Evolutionary conservation across 192 early-diverging fungal genomes (phyloP), one percentile per base, ranked within the genome.

Genomic region (Mortierella claussenii): DNA sequence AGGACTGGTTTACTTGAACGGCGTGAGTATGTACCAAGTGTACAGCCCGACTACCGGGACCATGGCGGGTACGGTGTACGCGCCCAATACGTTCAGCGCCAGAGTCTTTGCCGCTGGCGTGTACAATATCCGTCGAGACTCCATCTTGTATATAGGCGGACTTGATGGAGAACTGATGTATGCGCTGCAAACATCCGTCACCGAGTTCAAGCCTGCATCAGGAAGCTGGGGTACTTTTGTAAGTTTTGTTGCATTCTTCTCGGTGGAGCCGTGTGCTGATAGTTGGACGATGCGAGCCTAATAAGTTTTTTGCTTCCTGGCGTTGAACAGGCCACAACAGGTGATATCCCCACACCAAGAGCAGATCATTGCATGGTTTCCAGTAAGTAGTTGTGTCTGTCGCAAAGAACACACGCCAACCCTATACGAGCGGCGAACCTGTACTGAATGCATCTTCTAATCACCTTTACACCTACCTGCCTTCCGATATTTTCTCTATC

Each of bases 331-430:
- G 34, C 13, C 7, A 57, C 68, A 15, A 31, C 15, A 7, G 68
- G 60, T 12, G 23, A 17, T 1, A 4, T 26, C n/a, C 68, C 68
- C 9, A 48, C 53, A 10, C 59, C 53, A 1, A 61, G 68, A 53
- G 44, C 53, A 43, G 68, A 71, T 44, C 49, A 53, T 43, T 71
- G 68, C 53, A 63, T 63, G 60, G 27, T 53, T n/a, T 32, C 45
- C 1, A 71, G 68, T 71, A 62, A 56, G 68, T 51, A 11, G 34
- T 1, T 23, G 21, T 18, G 26, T 18, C 11, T 1, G 24, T 23
- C 48, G 33, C 36, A 12, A 15, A 49, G 37, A 23, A 30, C 10
- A 47, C 3, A 45, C 27, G 27, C 21, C 45, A n/a, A n/a, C n/a
- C n/a, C n/a, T n/a, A n/a, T n/a, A n/a, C n/a, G n/a, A n/a, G 37